Conservation (phyloP, 2,329 filamentous ascomycete genomes). For the Cytospora mali region DNA sequence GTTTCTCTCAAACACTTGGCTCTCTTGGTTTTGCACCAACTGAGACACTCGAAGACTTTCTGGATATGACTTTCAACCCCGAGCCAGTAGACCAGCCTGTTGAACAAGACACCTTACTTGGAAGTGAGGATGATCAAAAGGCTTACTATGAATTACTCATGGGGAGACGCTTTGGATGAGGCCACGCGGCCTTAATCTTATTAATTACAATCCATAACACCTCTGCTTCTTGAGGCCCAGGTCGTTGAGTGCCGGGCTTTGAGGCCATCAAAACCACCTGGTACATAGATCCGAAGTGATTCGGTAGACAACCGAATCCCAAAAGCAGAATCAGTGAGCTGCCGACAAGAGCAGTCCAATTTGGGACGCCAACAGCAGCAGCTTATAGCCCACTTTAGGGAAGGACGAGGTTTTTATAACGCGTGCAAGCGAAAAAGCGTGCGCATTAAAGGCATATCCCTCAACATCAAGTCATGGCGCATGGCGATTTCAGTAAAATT, state of each 20-base stretch:
- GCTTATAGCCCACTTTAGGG: neutral
- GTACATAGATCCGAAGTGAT: too few relatives aligned
- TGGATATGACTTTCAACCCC: conserved; percentile 41
- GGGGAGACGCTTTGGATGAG: conserved; percentile 33
- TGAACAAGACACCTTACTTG: conserved; percentile 26
- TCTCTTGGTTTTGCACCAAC: conserved; percentile 42
- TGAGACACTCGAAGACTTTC: conserved; percentile 42
- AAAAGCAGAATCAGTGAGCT: neutral
- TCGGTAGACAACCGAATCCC: neutral
- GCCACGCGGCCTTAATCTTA: neutral
- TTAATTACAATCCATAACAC: neutral
- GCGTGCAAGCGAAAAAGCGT: neutral
- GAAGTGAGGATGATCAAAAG: conserved; percentile 40
- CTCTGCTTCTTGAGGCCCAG: neutral
- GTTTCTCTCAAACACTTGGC: conserved; percentile 40
- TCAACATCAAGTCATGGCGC: neutral
- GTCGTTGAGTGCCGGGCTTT: neutral
- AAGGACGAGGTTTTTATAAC: neutral
- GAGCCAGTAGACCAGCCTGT: conserved; percentile 35
- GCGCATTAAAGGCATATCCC: neutral
- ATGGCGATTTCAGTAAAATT: neutral
- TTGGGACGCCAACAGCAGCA: neutral
- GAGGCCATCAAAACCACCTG: neutral
- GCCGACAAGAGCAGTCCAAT: neutral
- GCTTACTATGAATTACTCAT: conserved; percentile 44